phyloP scores from a whole-genome alignment of 1,284 basidiomycete genomes.

The Malassezia equina region DNA sequence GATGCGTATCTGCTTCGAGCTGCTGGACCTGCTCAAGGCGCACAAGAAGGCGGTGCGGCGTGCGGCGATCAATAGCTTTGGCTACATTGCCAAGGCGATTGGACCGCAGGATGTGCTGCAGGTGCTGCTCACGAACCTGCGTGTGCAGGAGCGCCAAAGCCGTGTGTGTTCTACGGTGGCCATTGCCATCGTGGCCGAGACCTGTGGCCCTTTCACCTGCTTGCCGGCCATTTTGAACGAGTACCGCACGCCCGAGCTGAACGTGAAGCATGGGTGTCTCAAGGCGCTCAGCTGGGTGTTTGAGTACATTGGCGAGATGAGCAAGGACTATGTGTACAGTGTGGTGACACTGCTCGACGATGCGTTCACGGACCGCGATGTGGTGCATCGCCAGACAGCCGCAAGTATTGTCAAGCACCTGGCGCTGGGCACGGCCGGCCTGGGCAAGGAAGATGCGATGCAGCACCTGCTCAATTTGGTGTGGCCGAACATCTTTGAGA shows the following conservation, averaged over 20 bases:
- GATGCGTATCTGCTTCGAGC: constrained; percentile 99
- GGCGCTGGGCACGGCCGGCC: constrained; percentile 87
- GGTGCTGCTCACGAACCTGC: constrained; percentile 87
- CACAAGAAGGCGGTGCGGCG: constrained; percentile 98
- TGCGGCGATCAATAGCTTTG: constrained; percentile 97
- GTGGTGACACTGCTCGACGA: constrained; percentile 96
- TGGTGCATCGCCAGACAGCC: constrained; percentile 94
- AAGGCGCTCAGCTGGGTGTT: constrained; percentile 98
- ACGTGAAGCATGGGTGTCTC: constrained; percentile 97
- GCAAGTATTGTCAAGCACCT: constrained; percentile 99
- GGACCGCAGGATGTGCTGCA: constrained; percentile 97
- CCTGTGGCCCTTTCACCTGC: constrained; percentile 95
- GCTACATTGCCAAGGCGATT: constrained; percentile 97
- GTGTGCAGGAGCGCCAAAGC: constrained; percentile 96
- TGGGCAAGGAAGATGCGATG: constrained; percentile 96
- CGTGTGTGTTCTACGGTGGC: constrained; percentile 98
- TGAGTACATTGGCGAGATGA: constrained; percentile 99
- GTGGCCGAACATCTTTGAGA: constrained; percentile 99
- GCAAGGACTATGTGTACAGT: constrained; percentile 93
- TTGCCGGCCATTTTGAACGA: constrained; percentile 98
- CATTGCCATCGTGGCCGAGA: constrained; percentile 72
- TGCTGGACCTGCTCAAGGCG: constrained; percentile 91
- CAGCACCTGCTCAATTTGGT: constrained; percentile 94
- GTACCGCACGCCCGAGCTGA: constrained; percentile 87
- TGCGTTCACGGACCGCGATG: constrained; percentile 90